These are phyloP conservation scores for Camellia granthamiana DNA, from an alignment of 148 eudicot genomes.

Conservation along the genomic window DNA sequence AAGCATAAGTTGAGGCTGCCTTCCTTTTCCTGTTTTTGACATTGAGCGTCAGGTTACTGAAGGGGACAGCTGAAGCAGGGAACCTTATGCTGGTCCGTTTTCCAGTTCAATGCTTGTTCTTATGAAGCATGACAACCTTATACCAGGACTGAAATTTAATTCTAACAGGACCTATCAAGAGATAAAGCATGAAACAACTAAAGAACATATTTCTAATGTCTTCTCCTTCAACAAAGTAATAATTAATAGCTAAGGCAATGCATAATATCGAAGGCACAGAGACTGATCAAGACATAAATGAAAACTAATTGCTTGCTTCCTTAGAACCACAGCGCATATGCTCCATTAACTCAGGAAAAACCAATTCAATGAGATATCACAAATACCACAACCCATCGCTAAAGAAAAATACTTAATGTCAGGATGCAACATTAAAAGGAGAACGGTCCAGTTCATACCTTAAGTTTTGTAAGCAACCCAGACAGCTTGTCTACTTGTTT, in stretches of 20 bases:
- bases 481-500: slow-evolving; percentile 48
- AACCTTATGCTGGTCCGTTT: background rate
- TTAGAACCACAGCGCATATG: background rate
- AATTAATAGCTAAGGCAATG: background rate
- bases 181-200: background rate
- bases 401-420: background rate
- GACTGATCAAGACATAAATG: background rate
- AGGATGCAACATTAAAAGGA: slow-evolving; percentile 8
- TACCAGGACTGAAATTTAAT: background rate
- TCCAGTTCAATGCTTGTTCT: background rate
- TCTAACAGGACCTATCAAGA: background rate
- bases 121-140: background rate
- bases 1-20: background rate
- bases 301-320: background rate
- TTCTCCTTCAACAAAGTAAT: background rate
- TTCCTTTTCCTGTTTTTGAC: background rate
- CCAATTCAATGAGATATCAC: background rate
- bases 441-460: slow-evolving; percentile 30
- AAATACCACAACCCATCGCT: background rate
- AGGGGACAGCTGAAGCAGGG: background rate
- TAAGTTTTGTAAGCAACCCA: slow-evolving; percentile 39
- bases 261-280: background rate
- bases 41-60: background rate
- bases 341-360: background rate
- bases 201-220: background rate